Conservation (phyloP, 148 eudicot species). For the Polygonum aviculare region DNA sequence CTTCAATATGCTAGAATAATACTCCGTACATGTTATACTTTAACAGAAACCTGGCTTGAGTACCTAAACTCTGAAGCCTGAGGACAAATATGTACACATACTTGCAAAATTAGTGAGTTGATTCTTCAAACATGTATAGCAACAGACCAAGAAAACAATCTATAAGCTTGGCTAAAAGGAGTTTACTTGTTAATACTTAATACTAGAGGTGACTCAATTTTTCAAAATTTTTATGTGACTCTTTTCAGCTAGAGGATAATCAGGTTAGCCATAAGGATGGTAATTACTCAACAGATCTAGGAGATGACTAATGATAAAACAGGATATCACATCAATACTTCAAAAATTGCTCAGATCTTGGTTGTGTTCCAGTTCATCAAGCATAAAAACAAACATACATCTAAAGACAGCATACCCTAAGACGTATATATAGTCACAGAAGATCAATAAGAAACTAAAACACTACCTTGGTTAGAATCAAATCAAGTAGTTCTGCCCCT, state of each 20-base stretch:
- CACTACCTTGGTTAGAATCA: slow-evolving; percentile 45
- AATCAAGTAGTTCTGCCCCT: slow-evolving; percentile 53
- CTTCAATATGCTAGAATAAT: background rate
- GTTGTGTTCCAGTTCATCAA: background rate
- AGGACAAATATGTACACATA: background rate
- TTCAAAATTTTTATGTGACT: no score
- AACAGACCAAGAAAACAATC: background rate
- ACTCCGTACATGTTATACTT: background rate
- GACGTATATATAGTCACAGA: background rate
- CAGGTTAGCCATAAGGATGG: background rate
- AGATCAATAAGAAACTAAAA: background rate
- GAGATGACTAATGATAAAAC: background rate
- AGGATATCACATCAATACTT: background rate
- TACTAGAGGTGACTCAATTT: no score
- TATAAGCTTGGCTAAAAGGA: background rate
- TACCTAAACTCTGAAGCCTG: background rate
- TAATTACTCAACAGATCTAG: background rate
- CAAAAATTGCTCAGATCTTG: background rate
- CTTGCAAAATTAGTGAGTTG: background rate
- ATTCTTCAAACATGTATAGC: background rate
- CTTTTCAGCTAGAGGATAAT: background rate
- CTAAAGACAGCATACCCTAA: background rate
- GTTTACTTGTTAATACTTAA: background rate
- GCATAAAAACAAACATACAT: background rate
- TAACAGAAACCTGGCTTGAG: background rate